Evolutionary conservation across 306 rosid genomes (phyloP).

Genomic region (Inga oerstediana): DNA sequence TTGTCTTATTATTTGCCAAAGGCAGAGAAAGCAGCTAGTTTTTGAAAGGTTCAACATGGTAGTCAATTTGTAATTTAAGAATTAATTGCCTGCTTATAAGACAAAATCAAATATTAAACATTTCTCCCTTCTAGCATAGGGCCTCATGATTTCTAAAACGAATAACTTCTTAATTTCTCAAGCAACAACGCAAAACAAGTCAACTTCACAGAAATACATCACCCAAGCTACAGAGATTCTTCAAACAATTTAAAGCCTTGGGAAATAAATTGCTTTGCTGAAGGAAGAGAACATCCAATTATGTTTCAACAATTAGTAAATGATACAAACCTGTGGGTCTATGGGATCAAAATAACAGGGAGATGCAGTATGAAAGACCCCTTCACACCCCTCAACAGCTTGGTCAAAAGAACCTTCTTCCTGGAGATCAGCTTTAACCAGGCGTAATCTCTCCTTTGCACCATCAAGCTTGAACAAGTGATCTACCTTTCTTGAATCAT

Average conservation of each 20-base stretch:
- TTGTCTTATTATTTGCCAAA: not conserved
- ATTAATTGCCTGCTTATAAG: not conserved
- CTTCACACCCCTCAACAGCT: slow-evolving; percentile 8
- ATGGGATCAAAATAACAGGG: not conserved
- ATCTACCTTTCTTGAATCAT: slow-evolving; percentile 3
- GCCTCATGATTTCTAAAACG: not conserved
- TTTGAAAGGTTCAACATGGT: not conserved
- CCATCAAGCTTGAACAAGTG: slow-evolving; percentile 6
- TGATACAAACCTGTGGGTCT: not conserved
- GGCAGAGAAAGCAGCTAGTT: not conserved
- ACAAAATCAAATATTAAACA: not conserved
- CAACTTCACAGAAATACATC: not conserved
- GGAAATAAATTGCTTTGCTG: not conserved
- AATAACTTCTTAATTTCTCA: not conserved
- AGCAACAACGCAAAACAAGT: not conserved
- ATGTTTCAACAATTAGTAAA: not conserved
- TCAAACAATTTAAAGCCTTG: not conserved
- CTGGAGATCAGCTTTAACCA: slow-evolving; percentile 4
- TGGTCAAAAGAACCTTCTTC: slow-evolving; percentile 16
- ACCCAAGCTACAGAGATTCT: not conserved
- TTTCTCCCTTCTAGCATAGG: not conserved
- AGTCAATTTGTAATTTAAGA: not conserved
- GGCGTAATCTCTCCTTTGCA: slow-evolving; percentile 5
- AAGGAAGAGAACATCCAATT: not conserved
- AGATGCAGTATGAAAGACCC: slow-evolving; percentile 15